Conservation (phyloP, 768 basidiomycete genomes). For the Russula virescens region DNA sequence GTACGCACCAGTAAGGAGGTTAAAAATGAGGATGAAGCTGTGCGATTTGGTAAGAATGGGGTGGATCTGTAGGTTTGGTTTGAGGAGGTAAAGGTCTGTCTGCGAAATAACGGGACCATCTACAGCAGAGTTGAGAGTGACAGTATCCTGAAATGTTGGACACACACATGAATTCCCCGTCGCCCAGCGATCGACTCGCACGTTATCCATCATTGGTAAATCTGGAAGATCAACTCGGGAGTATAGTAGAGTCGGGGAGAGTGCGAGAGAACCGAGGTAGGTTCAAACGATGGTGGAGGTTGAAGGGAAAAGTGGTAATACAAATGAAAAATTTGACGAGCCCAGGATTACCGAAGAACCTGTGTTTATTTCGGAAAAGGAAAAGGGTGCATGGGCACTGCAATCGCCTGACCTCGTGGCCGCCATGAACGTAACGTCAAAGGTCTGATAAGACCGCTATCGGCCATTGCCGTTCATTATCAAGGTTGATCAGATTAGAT, state of each 20-base stretch:
- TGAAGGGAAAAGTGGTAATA: too few species aligned
- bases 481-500: conserved; percentile 20
- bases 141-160: background rate
- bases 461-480: background rate
- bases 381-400: too few species aligned
- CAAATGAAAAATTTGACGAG: background rate
- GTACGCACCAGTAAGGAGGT: conserved; percentile 55
- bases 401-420: too few species aligned
- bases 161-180: conserved; percentile 20
- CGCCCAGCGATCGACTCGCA: conserved; percentile 22
- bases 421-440: background rate
- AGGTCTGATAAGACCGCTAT: background rate
- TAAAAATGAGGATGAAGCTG: conserved; percentile 64
- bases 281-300: background rate
- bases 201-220: conserved; percentile 16
- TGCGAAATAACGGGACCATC: conserved; percentile 77
- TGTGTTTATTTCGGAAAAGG: background rate
- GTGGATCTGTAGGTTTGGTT: conserved; percentile 61
- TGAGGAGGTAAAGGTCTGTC: conserved; percentile 76
- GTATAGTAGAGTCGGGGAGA: background rate
- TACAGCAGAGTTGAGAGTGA: conserved; percentile 27
- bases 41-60: conserved; percentile 54
- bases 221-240: background rate
- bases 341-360: background rate
- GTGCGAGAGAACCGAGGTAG: background rate